Percentiles rank a stretch among this genome's conserved stretches.
These are phyloP conservation scores for Dipodascus geniculatus DNA, from an alignment of 805 yeast species.

Conservation along the genomic window DNA sequence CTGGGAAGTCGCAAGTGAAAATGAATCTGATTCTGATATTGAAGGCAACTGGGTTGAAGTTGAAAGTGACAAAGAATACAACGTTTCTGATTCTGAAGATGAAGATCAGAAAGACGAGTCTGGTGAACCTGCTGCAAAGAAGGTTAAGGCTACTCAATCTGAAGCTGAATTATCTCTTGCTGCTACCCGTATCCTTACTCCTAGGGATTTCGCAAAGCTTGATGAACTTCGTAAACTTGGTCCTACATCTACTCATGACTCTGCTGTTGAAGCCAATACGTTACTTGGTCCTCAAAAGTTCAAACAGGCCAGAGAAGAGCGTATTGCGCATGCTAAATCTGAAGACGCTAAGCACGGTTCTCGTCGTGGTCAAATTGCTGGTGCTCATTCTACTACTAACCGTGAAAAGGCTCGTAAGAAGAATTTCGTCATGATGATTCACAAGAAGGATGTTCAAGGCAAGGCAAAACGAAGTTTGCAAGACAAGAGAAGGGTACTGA, in stretches of 20 bases:
- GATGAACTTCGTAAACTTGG: conserved; percentile 80
- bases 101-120: conserved; percentile 30
- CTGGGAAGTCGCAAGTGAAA: conserved; percentile 42
- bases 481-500: conserved; percentile 76
- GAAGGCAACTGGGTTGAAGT: conserved; percentile 83
- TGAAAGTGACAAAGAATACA: conserved; percentile 68
- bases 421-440: conserved; percentile 98
- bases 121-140: conserved; percentile 16
- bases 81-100: conserved; percentile 42
- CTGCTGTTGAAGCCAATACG: conserved; percentile 65
- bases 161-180: conserved; percentile 45
- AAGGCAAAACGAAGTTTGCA: conserved; percentile 81
- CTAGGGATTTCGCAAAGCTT: conserved; percentile 94
- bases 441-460: conserved; percentile 88
- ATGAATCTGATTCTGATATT: conserved; percentile 32
- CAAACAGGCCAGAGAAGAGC: conserved; percentile 83
- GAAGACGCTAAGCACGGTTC: conserved; percentile 91
- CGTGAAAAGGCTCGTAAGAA: conserved; percentile 94
- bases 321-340: conserved; percentile 74
- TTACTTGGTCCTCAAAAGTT: conserved; percentile 68
- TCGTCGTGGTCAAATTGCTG: conserved; percentile 58
- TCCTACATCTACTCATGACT: conserved; percentile 45
- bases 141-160: conserved; percentile 15
- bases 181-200: conserved; percentile 75
- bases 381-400: conserved; percentile 82